Base-by-base conservation (phyloP, 306 rosid genomes). In the Fagus sylvatica region DNA sequence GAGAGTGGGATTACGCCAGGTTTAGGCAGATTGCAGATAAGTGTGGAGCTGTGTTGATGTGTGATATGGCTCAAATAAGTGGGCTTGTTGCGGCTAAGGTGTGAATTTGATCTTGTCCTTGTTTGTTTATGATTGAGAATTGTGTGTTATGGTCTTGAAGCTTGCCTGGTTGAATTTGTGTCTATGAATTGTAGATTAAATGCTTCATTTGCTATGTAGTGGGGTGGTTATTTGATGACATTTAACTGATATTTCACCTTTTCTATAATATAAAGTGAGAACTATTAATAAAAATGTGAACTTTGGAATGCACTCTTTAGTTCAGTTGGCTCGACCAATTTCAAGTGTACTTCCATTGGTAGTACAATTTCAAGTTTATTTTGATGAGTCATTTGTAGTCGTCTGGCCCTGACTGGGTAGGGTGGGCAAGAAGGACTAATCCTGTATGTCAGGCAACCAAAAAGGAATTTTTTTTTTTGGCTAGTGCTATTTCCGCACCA, bases 61-160 rank as follows among this genome's bases (percentile, higher is more conserved):
- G 97, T 74, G 98, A 94, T 80, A 94, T 94, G 97, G 98, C 98
- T 17, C 97, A 92, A 82, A 90, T 94, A 61, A 94, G 98, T 76
- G 97, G 98, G 32, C 79, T 94, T 43, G 81, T 92, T 19, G 97
- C 97, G 6, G 98, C 97, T 37, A 92, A 92, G 97, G 98, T 94
- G 74, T 75, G 93, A 83, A 78, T 48, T 71, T 49, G 70, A 36
- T 51, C 51, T 65, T 70, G 41, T 74, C 67, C 6, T 10, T 36
- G 33, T 36, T 67, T 33, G 36, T 62, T 28, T 13, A 41, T 9
- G 42, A 40, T 77, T 39, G 13, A 15, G 17, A 19, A 10, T 53
- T 41, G 28, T 17, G 19, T 10, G 16, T 53, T 30, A 39, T 19
- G 15, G 11, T 78, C 56, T 64, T 36, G 30, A 15, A 46, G 1